Percentiles rank a stretch among this genome's conserved stretches.
Conservation (phyloP, 208 protist species). For the Leptomonas pyrrhocoris region DNA sequence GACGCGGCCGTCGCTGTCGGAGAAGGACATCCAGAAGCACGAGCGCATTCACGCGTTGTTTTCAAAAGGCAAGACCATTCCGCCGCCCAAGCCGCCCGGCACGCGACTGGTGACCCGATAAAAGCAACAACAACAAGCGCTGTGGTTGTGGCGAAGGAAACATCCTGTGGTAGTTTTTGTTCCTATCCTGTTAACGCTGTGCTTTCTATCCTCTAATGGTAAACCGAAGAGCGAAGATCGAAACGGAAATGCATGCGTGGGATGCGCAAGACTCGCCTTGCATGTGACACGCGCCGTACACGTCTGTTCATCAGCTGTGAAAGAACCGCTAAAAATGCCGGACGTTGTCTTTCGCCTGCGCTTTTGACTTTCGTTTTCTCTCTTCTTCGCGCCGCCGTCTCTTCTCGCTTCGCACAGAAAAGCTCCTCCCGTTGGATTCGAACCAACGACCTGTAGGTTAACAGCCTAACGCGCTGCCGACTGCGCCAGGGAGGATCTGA, state of each 20-base stretch:
- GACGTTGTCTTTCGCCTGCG: no score
- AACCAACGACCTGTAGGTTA: conserved; percentile 49
- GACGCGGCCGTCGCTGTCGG: conserved; percentile 65
- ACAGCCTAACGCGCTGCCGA: conserved; percentile 47
- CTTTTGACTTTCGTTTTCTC: no score
- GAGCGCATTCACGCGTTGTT: conserved; percentile 78
- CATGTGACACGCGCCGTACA: no score
- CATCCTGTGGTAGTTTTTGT: neutral
- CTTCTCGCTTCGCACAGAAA: no score
- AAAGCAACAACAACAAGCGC: neutral
- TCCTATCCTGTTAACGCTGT: neutral
- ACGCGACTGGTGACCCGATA: conserved; percentile 55
- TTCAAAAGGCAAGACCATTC: conserved; percentile 42
- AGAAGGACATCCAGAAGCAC: conserved; percentile 65
- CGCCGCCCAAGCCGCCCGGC: conserved; percentile 37
- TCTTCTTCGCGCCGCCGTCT: no score
- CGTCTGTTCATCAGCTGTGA: no score
- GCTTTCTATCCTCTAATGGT: no score
- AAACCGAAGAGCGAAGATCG: no score
- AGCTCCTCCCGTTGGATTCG: conserved; percentile 45
- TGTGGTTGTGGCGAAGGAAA: neutral
- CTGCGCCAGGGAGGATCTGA: conserved; percentile 37
- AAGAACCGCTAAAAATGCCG: no score
- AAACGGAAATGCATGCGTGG: no score
- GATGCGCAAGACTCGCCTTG: no score